Evolutionary conservation across 176 grass and related monocot genomes (phyloP).

Genomic region (Rhipidocladum racemiflorum): DNA sequence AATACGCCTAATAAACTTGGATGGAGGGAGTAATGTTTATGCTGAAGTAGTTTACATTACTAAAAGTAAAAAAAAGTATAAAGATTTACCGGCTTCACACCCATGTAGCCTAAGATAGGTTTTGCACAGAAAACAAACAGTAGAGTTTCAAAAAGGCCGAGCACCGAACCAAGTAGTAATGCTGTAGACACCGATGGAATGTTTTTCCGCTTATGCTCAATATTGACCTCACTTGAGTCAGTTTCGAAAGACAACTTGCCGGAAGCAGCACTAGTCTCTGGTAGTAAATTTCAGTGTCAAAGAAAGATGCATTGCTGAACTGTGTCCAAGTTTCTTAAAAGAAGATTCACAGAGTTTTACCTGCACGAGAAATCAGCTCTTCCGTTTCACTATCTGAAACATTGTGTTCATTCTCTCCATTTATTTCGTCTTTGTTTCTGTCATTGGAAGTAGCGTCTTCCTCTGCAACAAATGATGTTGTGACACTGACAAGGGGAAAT

Average conservation of each 20-base stretch:
- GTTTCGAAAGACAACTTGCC: slow-evolving; percentile 22
- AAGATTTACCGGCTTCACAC: slow-evolving; percentile 46
- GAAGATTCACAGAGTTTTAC: slow-evolving; percentile 23
- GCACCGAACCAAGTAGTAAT: slow-evolving; percentile 52
- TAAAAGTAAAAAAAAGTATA: background rate
- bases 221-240: slow-evolving; percentile 8
- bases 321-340: background rate
- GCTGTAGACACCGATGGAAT: slow-evolving; percentile 68
- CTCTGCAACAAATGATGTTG: slow-evolving; percentile 97
- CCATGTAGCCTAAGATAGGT: slow-evolving; percentile 64
- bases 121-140: slow-evolving; percentile 51
- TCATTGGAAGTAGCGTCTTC: slow-evolving; percentile 56
- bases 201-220: slow-evolving; percentile 33
- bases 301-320: background rate
- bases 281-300: background rate
- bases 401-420: slow-evolving; percentile 12
- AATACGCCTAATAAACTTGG: too few species aligned
- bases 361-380: slow-evolving; percentile 40
- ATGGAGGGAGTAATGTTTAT: background rate
- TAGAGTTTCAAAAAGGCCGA: slow-evolving; percentile 54
- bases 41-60: background rate
- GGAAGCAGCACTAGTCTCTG: slow-evolving; percentile 30
- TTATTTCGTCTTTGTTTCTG: slow-evolving; percentile 31
- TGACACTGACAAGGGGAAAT: slow-evolving; percentile 88
- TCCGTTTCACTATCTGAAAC: slow-evolving; percentile 53